Percentiles rank a stretch among this genome's conserved stretches.
Evolutionary conservation across 2,329 filamentous ascomycete species (phyloP).

Genomic region (Aspergillus hortae): DNA sequence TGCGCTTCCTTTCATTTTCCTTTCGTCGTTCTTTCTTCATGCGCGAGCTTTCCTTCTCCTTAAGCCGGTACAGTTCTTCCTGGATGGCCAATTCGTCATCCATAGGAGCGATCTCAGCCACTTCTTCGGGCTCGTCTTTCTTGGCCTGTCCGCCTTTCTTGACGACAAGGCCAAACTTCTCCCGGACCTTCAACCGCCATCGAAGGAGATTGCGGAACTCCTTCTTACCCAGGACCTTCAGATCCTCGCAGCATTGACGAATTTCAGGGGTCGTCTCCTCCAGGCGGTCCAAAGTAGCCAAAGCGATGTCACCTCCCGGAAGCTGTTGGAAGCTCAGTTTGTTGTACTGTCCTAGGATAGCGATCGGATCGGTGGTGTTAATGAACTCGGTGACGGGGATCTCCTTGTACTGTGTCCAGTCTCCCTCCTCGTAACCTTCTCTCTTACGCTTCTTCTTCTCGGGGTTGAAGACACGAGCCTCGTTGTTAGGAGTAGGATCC

Average conservation of each 20-base stretch:
- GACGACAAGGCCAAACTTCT: conserved; percentile 80
- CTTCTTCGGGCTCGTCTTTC: conserved; percentile 61
- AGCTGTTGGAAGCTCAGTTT: conserved; percentile 77
- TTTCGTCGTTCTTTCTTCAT: conserved; percentile 80
- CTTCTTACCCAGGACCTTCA: conserved; percentile 87
- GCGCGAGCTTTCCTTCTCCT: conserved; percentile 70
- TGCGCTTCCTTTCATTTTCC: conserved; percentile 92
- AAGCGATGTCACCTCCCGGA: conserved; percentile 76
- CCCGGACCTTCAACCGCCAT: conserved; percentile 85
- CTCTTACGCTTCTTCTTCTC: conserved; percentile 96
- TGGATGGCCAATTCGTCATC: conserved; percentile 91
- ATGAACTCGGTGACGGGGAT: conserved; percentile 88
- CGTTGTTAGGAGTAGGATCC: conserved; percentile 83
- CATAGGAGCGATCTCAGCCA: conserved; percentile 82
- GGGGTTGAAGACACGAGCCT: conserved; percentile 96
- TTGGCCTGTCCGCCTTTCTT: conserved; percentile 61
- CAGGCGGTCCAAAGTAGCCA: conserved; percentile 80
- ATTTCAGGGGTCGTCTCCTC: conserved; percentile 85
- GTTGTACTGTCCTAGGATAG: conserved; percentile 83
- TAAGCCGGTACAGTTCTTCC: conserved; percentile 77
- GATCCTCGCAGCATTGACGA: conserved; percentile 70
- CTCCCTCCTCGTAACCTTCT: conserved; percentile 95
- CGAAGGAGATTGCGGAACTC: conserved; percentile 87
- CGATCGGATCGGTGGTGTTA: conserved; percentile 87
- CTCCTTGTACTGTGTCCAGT: conserved; percentile 90